A percentile compares a stretch with the other conserved stretches of the same genome.
Conservation (phyloP, 352 stramenopile genomes). For the Globisporangium alternatum region DNA sequence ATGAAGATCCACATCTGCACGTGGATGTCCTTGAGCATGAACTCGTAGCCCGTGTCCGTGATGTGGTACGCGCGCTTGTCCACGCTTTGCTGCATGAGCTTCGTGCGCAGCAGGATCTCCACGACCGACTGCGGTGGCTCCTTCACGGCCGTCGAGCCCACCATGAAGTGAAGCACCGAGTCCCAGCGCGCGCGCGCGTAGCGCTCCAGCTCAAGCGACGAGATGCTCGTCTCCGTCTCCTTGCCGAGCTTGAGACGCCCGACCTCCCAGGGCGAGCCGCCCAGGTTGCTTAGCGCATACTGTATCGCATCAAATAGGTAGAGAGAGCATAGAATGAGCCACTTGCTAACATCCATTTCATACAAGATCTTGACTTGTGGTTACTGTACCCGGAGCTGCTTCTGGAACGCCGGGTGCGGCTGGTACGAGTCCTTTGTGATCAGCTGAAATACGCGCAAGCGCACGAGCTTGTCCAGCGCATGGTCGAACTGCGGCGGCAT, state of each 20-base stretch:
- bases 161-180: conserved; percentile 76
- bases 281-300: conserved; percentile 65
- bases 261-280: conserved; percentile 71
- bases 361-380: not conserved
- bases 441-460: conserved; percentile 53
- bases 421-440: conserved; percentile 33
- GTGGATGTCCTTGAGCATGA: conserved; percentile 92
- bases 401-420: conserved; percentile 55
- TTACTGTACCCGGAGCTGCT: conserved; percentile 49
- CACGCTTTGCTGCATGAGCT: conserved; percentile 59
- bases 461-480: conserved; percentile 54
- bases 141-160: conserved; percentile 62
- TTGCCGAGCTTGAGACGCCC: conserved; percentile 41
- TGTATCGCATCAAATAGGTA: conserved; percentile 10
- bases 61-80: conserved; percentile 74
- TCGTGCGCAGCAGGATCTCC: conserved; percentile 72
- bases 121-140: conserved; percentile 64
- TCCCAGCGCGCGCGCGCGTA: conserved; percentile 66
- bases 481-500: conserved; percentile 56
- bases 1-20: conserved; percentile 92
- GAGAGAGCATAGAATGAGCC: not conserved
- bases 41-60: conserved; percentile 88
- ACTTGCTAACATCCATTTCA: not conserved
- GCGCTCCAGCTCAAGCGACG: conserved; percentile 47
- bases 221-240: conserved; percentile 44